phyloP scores from a whole-genome alignment of 305 asterid genomes.

The Euphrasia arctica region DNA sequence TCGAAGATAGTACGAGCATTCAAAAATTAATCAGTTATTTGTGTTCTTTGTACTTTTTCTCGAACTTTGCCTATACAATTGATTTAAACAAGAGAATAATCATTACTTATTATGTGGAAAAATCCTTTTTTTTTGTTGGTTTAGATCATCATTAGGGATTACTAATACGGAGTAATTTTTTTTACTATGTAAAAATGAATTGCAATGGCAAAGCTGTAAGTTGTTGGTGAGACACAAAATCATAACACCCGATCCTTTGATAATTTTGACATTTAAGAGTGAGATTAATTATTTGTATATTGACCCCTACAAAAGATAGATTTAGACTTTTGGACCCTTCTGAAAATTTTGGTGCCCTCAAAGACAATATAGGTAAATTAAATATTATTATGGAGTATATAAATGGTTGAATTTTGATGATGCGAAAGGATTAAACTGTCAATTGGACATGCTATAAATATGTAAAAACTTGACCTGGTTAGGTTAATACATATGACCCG shows the following conservation, averaged over 20 bases:
- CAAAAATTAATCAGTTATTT: too few species aligned
- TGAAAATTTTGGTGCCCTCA: not conserved
- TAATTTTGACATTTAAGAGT: not conserved
- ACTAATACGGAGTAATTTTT: too few species aligned
- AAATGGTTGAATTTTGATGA: not conserved
- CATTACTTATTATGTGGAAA: too few species aligned
- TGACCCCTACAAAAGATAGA: not conserved
- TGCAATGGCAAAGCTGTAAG: constrained; percentile 28
- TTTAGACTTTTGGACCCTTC: constrained; percentile 6
- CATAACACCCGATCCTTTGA: constrained; percentile 29
- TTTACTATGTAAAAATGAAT: too few species aligned
- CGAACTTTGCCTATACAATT: too few species aligned
- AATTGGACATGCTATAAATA: constrained; percentile 2
- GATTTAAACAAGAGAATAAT: too few species aligned
- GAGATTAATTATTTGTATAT: not conserved
- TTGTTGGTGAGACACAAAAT: constrained; percentile 36
- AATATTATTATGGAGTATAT: not conserved
- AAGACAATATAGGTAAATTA: not conserved
- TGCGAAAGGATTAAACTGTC: not conserved
- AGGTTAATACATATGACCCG: not conserved
- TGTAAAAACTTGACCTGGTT: constrained; percentile 2
- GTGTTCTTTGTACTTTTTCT: too few species aligned
- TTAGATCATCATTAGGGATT: too few species aligned
- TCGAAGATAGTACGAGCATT: too few species aligned
- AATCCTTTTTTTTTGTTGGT: too few species aligned